A percentile compares a stretch with the other conserved stretches of the same genome.
Conservation (phyloP, 1,284 basidiomycete species). For the Kalmanozyma brasiliensis region DNA sequence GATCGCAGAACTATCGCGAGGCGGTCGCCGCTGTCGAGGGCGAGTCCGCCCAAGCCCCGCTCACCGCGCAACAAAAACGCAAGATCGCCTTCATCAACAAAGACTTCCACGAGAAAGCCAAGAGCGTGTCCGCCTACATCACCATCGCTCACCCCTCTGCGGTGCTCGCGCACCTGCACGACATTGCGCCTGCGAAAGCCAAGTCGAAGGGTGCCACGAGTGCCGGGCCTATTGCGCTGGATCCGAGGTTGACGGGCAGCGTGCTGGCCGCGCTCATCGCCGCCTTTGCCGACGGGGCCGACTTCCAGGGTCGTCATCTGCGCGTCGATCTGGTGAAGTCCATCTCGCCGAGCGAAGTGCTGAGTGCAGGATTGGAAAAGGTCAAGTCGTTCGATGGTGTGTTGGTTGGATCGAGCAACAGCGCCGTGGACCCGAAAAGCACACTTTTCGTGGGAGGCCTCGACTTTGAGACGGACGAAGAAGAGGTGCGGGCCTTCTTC, state of each 20-base stretch:
- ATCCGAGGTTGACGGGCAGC: conserved; percentile 48
- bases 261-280: conserved; percentile 77
- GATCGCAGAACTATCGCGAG: conserved; percentile 76
- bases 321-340: conserved; percentile 61
- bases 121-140: conserved; percentile 63
- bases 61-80: conserved; percentile 88
- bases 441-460: conserved; percentile 91
- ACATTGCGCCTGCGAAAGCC: conserved; percentile 27
- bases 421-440: conserved; percentile 71
- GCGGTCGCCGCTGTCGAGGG: conserved; percentile 67
- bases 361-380: conserved; percentile 59
- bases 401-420: conserved; percentile 34
- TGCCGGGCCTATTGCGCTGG: conserved; percentile 18
- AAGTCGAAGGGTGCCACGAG: conserved; percentile 25
- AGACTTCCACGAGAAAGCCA: conserved; percentile 70
- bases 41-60: conserved; percentile 70
- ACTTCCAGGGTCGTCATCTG: conserved; percentile 76
- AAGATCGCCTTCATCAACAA: conserved; percentile 93
- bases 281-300: conserved; percentile 76
- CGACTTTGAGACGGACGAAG: conserved; percentile 90
- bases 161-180: conserved; percentile 36
- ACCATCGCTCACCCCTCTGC: conserved; percentile 54
- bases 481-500: conserved; percentile 87
- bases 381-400: conserved; percentile 49
- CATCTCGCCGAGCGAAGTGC: conserved; percentile 52